Evolutionary conservation across 768 basidiomycete genomes (phyloP).

Genomic region (Podaxis carcinomalis): DNA sequence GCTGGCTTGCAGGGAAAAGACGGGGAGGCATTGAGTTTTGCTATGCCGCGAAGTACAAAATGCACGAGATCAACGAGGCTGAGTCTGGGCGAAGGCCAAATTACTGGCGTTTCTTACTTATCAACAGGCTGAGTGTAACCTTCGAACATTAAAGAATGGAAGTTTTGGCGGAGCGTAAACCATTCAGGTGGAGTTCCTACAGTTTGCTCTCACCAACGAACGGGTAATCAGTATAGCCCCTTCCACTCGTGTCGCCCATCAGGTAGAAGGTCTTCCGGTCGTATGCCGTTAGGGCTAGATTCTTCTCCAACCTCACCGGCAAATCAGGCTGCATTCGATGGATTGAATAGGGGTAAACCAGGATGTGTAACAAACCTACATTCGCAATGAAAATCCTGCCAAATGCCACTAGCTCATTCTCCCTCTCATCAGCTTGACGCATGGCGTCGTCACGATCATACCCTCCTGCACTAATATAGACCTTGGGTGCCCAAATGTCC

Average conservation of each 20-base stretch:
- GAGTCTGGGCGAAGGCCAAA: too few species aligned
- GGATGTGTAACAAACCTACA: slow-evolving; percentile 11
- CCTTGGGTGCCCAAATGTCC: slow-evolving; percentile 38
- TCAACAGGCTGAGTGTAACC: neutral
- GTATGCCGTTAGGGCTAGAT: neutral
- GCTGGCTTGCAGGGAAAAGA: too few species aligned
- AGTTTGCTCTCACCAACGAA: neutral
- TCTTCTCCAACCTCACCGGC: slow-evolving; percentile 8
- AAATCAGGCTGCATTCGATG: slow-evolving; percentile 9
- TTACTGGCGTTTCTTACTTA: too few species aligned
- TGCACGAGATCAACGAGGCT: too few species aligned
- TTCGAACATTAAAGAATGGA: neutral
- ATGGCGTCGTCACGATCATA: slow-evolving; percentile 38
- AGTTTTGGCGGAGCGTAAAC: too few species aligned
- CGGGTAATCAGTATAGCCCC: slow-evolving; percentile 6
- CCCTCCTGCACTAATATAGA: slow-evolving; percentile 40
- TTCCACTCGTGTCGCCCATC: slow-evolving; percentile 25
- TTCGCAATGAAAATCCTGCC: slow-evolving; percentile 29
- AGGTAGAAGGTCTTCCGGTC: neutral
- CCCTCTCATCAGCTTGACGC: slow-evolving; percentile 25
- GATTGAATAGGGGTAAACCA: neutral
- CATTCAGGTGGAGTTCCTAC: neutral
- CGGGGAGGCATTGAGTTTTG: too few species aligned
- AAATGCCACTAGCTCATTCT: slow-evolving; percentile 25
- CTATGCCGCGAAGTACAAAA: too few species aligned